A percentile compares a stretch with the other conserved stretches of the same genome.
Conservation (phyloP, 805 yeast species). For the Kluyveromyces nonfermentans region DNA sequence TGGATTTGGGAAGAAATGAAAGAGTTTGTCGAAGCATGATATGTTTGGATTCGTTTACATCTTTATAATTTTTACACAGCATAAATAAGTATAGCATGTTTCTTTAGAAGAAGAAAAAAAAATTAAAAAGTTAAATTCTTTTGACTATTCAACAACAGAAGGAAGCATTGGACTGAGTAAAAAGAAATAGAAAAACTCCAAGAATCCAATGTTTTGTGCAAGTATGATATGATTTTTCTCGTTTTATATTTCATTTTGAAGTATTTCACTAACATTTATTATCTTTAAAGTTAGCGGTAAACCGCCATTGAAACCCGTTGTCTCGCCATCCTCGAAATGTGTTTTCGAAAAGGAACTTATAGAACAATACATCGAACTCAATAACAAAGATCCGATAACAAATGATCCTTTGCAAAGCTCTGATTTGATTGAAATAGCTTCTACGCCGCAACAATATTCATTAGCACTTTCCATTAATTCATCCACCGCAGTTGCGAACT, state of each 20-base stretch:
- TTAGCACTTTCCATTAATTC: constrained; percentile 27
- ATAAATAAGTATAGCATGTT: neutral
- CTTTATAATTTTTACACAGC: neutral
- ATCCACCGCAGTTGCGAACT: constrained; percentile 37
- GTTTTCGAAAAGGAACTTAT: constrained; percentile 60
- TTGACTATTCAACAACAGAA: neutral
- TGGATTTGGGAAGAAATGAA: constrained; percentile 60
- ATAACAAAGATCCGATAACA: constrained; percentile 68
- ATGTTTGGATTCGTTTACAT: neutral
- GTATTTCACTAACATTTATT: neutral
- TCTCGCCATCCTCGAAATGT: constrained; percentile 61
- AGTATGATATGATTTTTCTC: constrained; percentile 5
- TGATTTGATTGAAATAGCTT: constrained; percentile 44
- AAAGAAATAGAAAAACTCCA: neutral
- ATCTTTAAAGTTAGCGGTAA: constrained; percentile 53
- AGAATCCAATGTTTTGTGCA: constrained; percentile 25
- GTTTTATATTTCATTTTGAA: neutral
- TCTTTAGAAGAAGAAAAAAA: neutral
- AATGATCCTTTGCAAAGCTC: constrained; percentile 48
- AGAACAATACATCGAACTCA: constrained; percentile 50
- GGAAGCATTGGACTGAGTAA: neutral
- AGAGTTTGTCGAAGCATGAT: constrained; percentile 23
- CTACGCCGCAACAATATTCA: constrained; percentile 23
- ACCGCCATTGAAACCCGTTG: constrained; percentile 58
- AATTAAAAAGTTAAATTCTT: neutral